Percentiles rank a stretch among this genome's conserved stretches.
phyloP scores from a whole-genome alignment of 306 rosid species.

The Myrica gale region DNA sequence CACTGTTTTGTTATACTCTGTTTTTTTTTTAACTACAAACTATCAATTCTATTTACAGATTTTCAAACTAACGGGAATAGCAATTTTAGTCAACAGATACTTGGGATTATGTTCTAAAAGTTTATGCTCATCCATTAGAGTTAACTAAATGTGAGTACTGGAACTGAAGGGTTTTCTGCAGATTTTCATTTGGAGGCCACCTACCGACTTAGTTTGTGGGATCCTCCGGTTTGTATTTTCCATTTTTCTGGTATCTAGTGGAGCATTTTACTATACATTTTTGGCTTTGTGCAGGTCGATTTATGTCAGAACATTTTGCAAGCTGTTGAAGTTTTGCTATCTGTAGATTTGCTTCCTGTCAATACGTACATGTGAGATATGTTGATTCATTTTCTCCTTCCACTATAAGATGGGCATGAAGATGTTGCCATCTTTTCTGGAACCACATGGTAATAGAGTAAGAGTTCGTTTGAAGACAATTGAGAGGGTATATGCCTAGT shows the following conservation, averaged over 20 bases:
- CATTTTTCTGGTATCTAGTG: not conserved
- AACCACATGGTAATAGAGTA: not conserved
- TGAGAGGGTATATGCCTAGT: not conserved
- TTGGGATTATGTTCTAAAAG: not conserved
- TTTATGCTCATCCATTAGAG: not conserved
- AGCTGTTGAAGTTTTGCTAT: not conserved
- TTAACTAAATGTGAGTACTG: not conserved
- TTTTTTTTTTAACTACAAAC: too few relatives aligned
- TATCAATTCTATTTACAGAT: too few relatives aligned
- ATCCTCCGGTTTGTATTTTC: not conserved
- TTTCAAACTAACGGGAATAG: not conserved
- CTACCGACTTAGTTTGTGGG: too few relatives aligned
- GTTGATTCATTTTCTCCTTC: not conserved
- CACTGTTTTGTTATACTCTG: too few relatives aligned
- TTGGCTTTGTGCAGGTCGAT: not conserved
- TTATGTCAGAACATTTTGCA: not conserved
- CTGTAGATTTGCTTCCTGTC: not conserved
- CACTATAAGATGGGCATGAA: not conserved
- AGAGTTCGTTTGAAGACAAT: not conserved
- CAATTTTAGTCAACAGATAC: not conserved
- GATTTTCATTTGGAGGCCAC: too few relatives aligned
- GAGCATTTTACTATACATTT: not conserved
- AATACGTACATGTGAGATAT: not conserved
- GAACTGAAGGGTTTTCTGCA: not conserved
- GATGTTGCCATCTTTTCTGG: constrained; percentile 4